Percentiles rank a stretch among this genome's conserved stretches.
Evolutionary conservation across 2,329 filamentous ascomycete genomes (phyloP).

Genomic region (Cadophora malorum): DNA sequence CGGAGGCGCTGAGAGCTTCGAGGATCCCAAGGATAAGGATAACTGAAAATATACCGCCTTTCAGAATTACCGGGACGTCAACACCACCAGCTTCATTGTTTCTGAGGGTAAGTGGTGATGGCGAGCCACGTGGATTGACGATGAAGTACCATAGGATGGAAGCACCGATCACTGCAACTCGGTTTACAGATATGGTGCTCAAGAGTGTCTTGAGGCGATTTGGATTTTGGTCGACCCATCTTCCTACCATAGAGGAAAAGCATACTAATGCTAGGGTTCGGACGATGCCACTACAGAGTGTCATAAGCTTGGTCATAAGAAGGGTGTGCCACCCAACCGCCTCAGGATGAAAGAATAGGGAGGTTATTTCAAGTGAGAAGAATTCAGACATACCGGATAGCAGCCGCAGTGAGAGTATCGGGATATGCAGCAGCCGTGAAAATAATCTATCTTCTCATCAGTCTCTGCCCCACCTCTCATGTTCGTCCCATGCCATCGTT

Average conservation of each 20-base stretch:
- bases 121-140: slow-evolving; percentile 28
- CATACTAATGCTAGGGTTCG: slow-evolving; percentile 49
- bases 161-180: slow-evolving; percentile 49
- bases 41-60: slow-evolving; percentile 45
- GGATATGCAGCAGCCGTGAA: slow-evolving; percentile 58
- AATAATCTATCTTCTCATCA: slow-evolving; percentile 47
- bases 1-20: slow-evolving; percentile 51
- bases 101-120: background rate
- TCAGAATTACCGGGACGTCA: slow-evolving; percentile 33
- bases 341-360: too few relatives aligned
- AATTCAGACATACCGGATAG: slow-evolving; percentile 46
- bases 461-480: background rate
- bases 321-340: too few relatives aligned
- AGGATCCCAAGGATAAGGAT: slow-evolving; percentile 50
- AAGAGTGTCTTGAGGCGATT: slow-evolving; percentile 50
- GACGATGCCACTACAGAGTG: slow-evolving; percentile 44
- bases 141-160: slow-evolving; percentile 51
- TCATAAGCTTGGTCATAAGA: slow-evolving; percentile 27
- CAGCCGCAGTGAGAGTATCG: slow-evolving; percentile 50
- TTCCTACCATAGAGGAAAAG: slow-evolving; percentile 51
- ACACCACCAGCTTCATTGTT: background rate
- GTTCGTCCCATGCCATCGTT: background rate
- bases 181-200: slow-evolving; percentile 51
- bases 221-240: slow-evolving; percentile 50
- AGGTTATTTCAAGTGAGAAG: background rate